Evolutionary conservation across 2,329 filamentous ascomycete genomes (phyloP), one percentile per base, ranked within the genome.

Genomic region (Lachnellula hyalina): DNA sequence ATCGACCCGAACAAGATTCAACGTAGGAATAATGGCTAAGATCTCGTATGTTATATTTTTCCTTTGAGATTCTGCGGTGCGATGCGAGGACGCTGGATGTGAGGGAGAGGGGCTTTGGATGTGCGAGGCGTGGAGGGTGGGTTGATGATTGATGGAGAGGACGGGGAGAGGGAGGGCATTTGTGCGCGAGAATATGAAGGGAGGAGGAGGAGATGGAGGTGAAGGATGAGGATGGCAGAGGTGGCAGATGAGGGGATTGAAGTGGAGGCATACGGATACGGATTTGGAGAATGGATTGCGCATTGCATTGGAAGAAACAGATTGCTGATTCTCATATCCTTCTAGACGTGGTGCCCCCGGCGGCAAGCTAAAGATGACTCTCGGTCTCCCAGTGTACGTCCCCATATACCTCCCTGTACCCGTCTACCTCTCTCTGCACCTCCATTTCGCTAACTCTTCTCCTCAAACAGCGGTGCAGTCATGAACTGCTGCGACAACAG

Each of bases 401-500:
- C 23, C 36, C 58, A 61, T 61, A 64, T 48, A n/a, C n/a, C n/a
- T n/a, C n/a, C n/a, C n/a, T n/a, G n/a, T n/a, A n/a, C n/a, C n/a
- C n/a, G n/a, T n/a, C 49, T 59, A 25, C 61, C 55, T n/a, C 32
- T 38, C 47, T 32, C 4, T 15, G 3, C 1, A 15, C 1, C 12
- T 38, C 4, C 36, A 38, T 12, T 1, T 15, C 36, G 36, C 36
- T 38, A 38, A 38, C 36, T n/a, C 36, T 42, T 40, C 34, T 49
- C 6, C 12, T 1, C 15, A 9, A 53, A 62, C 42, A 96, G 92
- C 77, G 94, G 94, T 79, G 94, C 94, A 75, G 93, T 97, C 79
- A 96, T 99, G 90, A 99, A 99, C 85, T 99, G 94, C 87, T 90
- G 87, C 76, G 94, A 99, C 85, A 97, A 97, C 90, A 96, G 92